Evolutionary conservation across 805 yeast species (phyloP).

Genomic region (Metschnikowia koreensis): DNA sequence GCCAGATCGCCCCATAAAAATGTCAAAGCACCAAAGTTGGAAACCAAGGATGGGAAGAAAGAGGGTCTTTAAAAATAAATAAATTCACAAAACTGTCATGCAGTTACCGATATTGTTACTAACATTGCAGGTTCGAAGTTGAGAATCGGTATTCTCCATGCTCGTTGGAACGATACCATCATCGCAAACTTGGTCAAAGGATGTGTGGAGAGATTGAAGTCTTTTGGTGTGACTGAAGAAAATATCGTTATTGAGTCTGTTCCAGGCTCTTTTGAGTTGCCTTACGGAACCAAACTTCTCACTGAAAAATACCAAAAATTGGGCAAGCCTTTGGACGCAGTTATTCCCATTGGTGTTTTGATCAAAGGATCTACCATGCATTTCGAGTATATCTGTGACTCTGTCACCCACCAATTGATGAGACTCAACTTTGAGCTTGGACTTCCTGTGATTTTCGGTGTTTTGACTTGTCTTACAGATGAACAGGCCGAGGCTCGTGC

Average conservation of each 20-base stretch:
- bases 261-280: constrained; percentile 95
- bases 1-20: neutral
- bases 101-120: neutral
- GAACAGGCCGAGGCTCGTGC: constrained; percentile 93
- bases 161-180: constrained; percentile 87
- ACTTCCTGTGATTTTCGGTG: constrained; percentile 88
- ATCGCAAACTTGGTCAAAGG: constrained; percentile 81
- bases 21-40: neutral
- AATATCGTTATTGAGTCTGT: constrained; percentile 82
- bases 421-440: constrained; percentile 63
- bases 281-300: constrained; percentile 67
- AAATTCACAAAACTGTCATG: neutral
- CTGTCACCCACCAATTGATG: constrained; percentile 86
- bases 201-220: constrained; percentile 56
- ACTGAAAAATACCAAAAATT: constrained; percentile 41
- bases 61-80: neutral
- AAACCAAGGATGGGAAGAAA: neutral
- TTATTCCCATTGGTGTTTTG: constrained; percentile 90
- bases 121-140: constrained; percentile 45
- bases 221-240: constrained; percentile 68
- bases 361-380: constrained; percentile 98
- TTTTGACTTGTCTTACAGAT: constrained; percentile 88
- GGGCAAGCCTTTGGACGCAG: constrained; percentile 66
- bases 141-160: constrained; percentile 85
- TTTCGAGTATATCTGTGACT: constrained; percentile 93